Base-by-base conservation (phyloP, 176 grass and related monocot species). In the Oryza brachyantha region DNA sequence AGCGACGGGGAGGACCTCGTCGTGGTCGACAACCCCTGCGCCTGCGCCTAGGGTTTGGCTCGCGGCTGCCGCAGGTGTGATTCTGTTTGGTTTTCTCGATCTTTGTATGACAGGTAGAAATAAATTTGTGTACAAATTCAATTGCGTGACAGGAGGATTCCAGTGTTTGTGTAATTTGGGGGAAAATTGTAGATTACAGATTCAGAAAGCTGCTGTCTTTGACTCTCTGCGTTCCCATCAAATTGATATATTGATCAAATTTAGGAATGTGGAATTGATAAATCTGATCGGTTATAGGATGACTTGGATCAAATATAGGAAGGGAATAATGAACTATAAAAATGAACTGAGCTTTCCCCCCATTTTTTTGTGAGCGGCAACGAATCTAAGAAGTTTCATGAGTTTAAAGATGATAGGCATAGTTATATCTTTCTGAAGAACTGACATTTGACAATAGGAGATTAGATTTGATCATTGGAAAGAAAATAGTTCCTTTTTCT, bases 21-120 rank as follows among this genome's bases (percentile, higher is more conserved):
- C 41, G 68, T 78, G 9, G 66, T 88, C 28, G 96, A 98, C 69
- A 91, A 91, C 83, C 71, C 92, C 34, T 99, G 96, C 78, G 90
- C 96, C 72, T 95, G 92, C 88, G 88, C 96, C 8, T 99, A 84
- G 70, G 60, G 67, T 16, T 5, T 4, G 35, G 79, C 35, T 66
- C 73, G 52, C 40, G 52, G n/a, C 19, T 13, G 5, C 38, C 26
- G 22, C 24, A 76, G 81, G 84, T 79, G n/a, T 83, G 45, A 5
- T 14, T 74, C 41, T 40, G 27, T 45, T 43, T 67, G 60, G 10
- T 24, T 83, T 84, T 28, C 67, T 61, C 27, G 26, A 60, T 75
- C 76, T 70, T 68, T 93, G 64, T 93, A 74, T 81, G 73, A 73
- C 40, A 68, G 13, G 64, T 52, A 64, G 68, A 19, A 86, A 84